Evolutionary conservation across 2,329 filamentous ascomycete genomes (phyloP).

Genomic region (Aspergillus clavatus): DNA sequence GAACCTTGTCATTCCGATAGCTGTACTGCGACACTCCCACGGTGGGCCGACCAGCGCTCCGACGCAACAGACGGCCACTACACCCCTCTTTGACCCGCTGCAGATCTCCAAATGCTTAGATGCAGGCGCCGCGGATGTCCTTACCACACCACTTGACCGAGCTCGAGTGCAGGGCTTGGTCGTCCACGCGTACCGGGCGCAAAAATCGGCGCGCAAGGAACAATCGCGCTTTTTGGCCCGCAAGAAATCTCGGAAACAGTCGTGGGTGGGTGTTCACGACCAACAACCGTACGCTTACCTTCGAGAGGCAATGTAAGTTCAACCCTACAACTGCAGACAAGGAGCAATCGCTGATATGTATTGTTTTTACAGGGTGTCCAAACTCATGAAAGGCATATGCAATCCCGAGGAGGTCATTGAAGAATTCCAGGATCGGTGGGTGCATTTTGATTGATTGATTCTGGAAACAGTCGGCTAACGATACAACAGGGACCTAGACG

Average conservation of each 20-base stretch:
- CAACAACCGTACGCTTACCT: constrained; percentile 84
- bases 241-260: constrained; percentile 73
- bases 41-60: constrained; percentile 12
- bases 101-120: constrained; percentile 71
- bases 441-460: background rate
- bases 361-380: constrained; percentile 57
- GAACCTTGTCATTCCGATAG: constrained; percentile 48
- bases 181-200: constrained; percentile 77
- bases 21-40: constrained; percentile 37
- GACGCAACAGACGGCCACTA: constrained; percentile 21
- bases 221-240: constrained; percentile 67
- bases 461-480: constrained; percentile 9
- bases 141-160: constrained; percentile 70
- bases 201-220: constrained; percentile 69
- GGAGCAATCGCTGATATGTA: background rate
- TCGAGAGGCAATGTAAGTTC: constrained; percentile 70
- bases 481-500: constrained; percentile 54
- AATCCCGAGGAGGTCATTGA: constrained; percentile 60
- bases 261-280: constrained; percentile 84
- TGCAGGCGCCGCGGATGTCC: constrained; percentile 78
- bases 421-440: constrained; percentile 58
- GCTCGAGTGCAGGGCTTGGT: constrained; percentile 71
- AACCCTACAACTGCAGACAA: too few species aligned
- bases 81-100: constrained; percentile 44
- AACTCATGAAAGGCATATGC: constrained; percentile 84